Base-by-base conservation (phyloP, 2,329 filamentous ascomycete genomes). In the Sporothrix variecibatus region DNA sequence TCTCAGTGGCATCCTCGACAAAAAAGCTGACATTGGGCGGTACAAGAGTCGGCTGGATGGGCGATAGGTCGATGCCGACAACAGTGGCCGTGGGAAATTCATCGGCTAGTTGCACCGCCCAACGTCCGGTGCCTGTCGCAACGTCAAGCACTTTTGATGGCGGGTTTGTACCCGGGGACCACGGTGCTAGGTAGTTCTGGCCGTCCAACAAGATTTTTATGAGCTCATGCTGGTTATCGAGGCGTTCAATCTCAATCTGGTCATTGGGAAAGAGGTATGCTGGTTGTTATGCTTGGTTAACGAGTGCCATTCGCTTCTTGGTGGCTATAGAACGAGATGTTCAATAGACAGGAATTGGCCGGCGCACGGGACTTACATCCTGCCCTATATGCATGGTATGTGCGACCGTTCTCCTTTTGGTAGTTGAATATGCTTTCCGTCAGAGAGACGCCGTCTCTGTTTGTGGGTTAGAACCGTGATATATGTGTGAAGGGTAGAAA, bases 1-100 rank as follows among this genome's bases (percentile, higher is more conserved):
- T 81, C 12, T 70, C 53, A n/a, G 51, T 15, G 15, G 86, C 86
- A 78, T 94, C 92, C 79, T 94, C 92, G 64, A 95, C 87, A 75
- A 90, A 89, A 77, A 95, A 95, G 76, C 90, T 88, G 17, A 94
- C 91, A 76, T 95, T 95, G 23, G 88, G 87, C 0, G 93, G 92
- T 0, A 94, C 90, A 67, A 87, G 84, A 4, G 83, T 83, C 2
- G 91, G 90, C 78, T 93, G 91, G 34, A 92, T 90, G 1, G 91
- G 90, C 0, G 90, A 92, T 6, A 93, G 84, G 78, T 93, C 91
- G 9, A 88, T 91, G 43, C 90, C 91, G 68, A 87, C 86, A 40
- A 93, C 85, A 75, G 86, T 81, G 12, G 90, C 83, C 3, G 85
- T 79, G 15, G 90, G 90, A 75, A 90, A 92, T 68, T 84, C 78